Evolutionary conservation across 176 grass and related monocot species (phyloP).

Genomic region (Metroxylon sagu): DNA sequence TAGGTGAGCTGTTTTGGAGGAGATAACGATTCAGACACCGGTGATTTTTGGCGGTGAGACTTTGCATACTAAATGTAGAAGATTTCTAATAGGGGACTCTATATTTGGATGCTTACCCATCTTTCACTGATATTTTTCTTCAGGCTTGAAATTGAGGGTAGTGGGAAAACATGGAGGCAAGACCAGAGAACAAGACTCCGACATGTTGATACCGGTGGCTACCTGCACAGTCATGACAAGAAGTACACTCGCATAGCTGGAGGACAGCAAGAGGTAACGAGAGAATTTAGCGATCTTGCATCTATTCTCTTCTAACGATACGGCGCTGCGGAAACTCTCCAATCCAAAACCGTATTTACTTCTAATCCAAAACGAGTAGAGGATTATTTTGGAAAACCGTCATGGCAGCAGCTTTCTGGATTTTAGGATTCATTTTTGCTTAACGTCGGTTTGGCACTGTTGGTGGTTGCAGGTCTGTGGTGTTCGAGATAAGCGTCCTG

Average conservation of each 20-base stretch:
- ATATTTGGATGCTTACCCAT: not conserved
- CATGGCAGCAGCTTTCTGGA: no score
- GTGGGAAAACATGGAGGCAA: slow-evolving; percentile 55
- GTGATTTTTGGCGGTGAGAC: slow-evolving; percentile 65
- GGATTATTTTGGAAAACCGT: no score
- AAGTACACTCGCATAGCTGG: slow-evolving; percentile 71
- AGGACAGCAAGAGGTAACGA: slow-evolving; percentile 69
- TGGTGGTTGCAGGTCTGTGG: slow-evolving; percentile 50
- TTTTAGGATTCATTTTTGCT: no score
- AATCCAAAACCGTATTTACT: no score
- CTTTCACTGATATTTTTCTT: slow-evolving; percentile 1
- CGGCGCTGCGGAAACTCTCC: no score
- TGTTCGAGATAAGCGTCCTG: slow-evolving; percentile 42
- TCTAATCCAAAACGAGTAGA: no score
- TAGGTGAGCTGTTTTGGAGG: slow-evolving; percentile 77
- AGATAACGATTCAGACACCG: slow-evolving; percentile 48
- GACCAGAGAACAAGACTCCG: slow-evolving; percentile 52
- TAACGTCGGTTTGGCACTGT: no score
- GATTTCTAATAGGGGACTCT: no score
- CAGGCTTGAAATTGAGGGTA: slow-evolving; percentile 69
- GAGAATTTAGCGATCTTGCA: not conserved
- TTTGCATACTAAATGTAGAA: slow-evolving; percentile 2
- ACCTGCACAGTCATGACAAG: slow-evolving; percentile 73
- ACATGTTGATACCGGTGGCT: slow-evolving; percentile 68
- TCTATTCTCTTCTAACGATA: no score